These are phyloP conservation scores for Schizophyllum amplum DNA, from an alignment of 1,284 basidiomycete species.

Conservation along the genomic window DNA sequence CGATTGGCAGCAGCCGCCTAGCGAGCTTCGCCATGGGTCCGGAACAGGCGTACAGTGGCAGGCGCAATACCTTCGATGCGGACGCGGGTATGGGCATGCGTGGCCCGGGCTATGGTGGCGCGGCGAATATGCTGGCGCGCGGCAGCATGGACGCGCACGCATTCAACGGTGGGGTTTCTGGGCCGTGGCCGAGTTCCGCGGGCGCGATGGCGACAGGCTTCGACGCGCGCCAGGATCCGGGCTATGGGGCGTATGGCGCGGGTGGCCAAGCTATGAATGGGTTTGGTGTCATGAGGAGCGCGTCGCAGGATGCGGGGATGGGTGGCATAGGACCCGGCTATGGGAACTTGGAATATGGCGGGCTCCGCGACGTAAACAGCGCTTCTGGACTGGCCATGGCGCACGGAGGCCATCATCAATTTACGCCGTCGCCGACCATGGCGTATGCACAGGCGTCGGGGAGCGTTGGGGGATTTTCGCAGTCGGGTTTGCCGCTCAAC, in stretches of 20 bases:
- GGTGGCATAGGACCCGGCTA: background rate
- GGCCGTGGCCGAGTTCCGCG: background rate
- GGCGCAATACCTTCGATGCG: background rate
- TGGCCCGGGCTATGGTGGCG: background rate
- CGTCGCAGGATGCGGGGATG: background rate
- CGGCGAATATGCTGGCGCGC: background rate
- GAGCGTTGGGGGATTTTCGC: background rate
- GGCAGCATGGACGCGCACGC: background rate
- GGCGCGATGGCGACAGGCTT: background rate
- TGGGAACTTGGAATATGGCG: background rate
- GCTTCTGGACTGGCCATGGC: background rate
- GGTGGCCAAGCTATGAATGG: background rate
- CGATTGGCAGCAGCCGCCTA: conserved; percentile 6
- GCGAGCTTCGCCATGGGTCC: background rate
- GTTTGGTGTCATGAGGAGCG: background rate
- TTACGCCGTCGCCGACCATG: background rate
- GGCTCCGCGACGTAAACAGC: background rate
- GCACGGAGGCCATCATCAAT: background rate
- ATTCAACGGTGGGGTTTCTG: background rate
- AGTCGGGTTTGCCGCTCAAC: background rate
- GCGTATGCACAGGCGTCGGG: background rate
- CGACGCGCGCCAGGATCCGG: background rate
- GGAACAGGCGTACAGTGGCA: background rate
- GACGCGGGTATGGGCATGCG: background rate
- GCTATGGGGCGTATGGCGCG: background rate